Base-by-base conservation (phyloP, 192 early-diverging fungal genomes). In the Backusella macrospora region DNA sequence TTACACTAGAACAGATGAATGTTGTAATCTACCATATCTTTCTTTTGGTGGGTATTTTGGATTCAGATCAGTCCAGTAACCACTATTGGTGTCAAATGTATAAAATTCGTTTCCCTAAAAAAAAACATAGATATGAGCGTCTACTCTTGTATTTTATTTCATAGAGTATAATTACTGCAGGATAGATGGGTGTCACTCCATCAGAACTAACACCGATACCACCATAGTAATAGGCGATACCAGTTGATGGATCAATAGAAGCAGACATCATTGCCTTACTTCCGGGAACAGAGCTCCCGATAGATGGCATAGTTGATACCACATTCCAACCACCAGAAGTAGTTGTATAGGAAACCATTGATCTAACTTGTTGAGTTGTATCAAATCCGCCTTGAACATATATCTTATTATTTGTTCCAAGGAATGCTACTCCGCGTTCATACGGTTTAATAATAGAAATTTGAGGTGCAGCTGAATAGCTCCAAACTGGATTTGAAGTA, bases 141-240 rank as follows among this genome's bases (percentile, higher is more conserved):
- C 12, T 10, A 9, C 7, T 15, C 15, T 49, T 34, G 29, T 34
- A 34, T 49, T 49, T 49, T 49, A 15, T 49, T n/a, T n/a, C n/a
- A 49, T 49, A n/a, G 45, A 12, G 9, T 26, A 26, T 59, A 18
- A 59, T 59, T 59, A 59, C 52, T 26, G 52, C 52, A 59, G 52
- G 52, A 59, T 59, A 59, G 52, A 59, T 59, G 52, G 52, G 52
- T 4, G 52, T 59, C 26, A 59, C 21, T 26, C 52, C 52, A 59
- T 59, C 52, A 0, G 52, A 59, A 4, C 26, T 46, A 15, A 68
- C 5, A 29, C 38, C 10, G 21, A 23, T 34, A 68, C 67, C 67
- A 7, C 67, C 67, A 68, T 47, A 68, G 7, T 68, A 68, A 68
- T 68, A 68, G 16, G 23, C 67, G 14, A 29, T 43, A 68, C 45